Conservation (phyloP, 257 asterid genomes). For the Cruciata laevipes region DNA sequence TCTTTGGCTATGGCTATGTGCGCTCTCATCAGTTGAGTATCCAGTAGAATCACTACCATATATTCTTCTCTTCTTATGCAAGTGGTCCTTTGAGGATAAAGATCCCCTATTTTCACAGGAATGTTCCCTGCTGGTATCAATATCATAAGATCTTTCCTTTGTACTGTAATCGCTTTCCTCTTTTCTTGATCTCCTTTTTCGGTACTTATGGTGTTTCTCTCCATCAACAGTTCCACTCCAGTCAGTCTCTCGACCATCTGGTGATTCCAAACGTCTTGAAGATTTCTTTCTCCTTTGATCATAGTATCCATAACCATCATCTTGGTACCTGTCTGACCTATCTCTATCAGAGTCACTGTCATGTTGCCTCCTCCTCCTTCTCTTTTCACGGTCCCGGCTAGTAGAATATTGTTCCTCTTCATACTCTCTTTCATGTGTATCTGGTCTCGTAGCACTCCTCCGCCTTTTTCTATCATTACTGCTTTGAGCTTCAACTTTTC, state of each 20-base stretch:
- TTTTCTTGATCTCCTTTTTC: slow-evolving; percentile 27
- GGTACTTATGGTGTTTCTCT: slow-evolving; percentile 15
- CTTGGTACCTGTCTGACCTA: slow-evolving; percentile 23
- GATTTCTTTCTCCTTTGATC: slow-evolving; percentile 6
- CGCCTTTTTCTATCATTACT: slow-evolving; percentile 23
- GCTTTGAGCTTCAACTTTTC: slow-evolving; percentile 29
- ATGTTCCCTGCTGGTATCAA: slow-evolving; percentile 23
- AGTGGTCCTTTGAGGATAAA: slow-evolving; percentile 30
- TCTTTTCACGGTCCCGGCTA: slow-evolving; percentile 22
- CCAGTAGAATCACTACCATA: slow-evolving; percentile 19
- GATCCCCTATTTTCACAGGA: slow-evolving; percentile 16
- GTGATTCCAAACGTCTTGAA: slow-evolving; percentile 13
- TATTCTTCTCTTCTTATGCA: slow-evolving; percentile 25
- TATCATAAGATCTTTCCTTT: slow-evolving; percentile 7
- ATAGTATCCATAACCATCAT: slow-evolving; percentile 18
- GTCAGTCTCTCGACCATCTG: slow-evolving; percentile 15
- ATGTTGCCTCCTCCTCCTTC: slow-evolving; percentile 21
- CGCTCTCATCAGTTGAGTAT: slow-evolving; percentile 27
- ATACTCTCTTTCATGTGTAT: slow-evolving; percentile 23
- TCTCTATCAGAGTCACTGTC: slow-evolving; percentile 35
- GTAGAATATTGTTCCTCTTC: slow-evolving; percentile 24
- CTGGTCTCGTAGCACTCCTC: slow-evolving; percentile 23
- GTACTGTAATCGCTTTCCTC: slow-evolving; percentile 12
- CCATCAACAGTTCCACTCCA: slow-evolving; percentile 16
- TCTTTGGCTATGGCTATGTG: slow-evolving; percentile 8